These are phyloP conservation scores for Linnemannia zychae DNA, from an alignment of 192 early-diverging fungal species.

Conservation along the genomic window DNA sequence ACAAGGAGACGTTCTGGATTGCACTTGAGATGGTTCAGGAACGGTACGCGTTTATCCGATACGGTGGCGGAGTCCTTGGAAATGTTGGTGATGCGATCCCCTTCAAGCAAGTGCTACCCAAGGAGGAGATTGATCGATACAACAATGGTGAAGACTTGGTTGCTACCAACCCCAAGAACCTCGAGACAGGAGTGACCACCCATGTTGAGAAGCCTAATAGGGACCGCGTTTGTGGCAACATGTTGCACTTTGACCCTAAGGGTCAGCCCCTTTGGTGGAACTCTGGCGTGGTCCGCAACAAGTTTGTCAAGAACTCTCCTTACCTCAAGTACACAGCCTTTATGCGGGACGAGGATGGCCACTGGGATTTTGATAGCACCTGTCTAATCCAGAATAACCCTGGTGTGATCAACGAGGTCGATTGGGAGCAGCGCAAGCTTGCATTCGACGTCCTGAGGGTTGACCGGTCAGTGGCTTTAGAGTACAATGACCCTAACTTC, in stretches of 20 bases:
- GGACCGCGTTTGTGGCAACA: slow-evolving; percentile 61
- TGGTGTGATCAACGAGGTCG: slow-evolving; percentile 44
- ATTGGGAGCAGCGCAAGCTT: slow-evolving; percentile 42
- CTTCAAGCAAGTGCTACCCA: slow-evolving; percentile 24
- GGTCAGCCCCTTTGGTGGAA: slow-evolving; percentile 66
- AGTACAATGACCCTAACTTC: slow-evolving; percentile 6
- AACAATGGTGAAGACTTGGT: slow-evolving; percentile 33
- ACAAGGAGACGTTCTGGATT: slow-evolving; percentile 82
- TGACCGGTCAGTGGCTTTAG: slow-evolving; percentile 28
- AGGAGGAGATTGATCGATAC: slow-evolving; percentile 42
- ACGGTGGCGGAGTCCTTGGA: slow-evolving; percentile 65
- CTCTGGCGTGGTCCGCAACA: slow-evolving; percentile 61
- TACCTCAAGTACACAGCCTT: slow-evolving; percentile 48
- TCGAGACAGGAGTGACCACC: background rate
- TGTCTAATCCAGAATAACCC: slow-evolving; percentile 58
- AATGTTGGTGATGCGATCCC: slow-evolving; percentile 59
- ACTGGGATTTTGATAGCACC: slow-evolving; percentile 59
- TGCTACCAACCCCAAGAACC: slow-evolving; percentile 26
- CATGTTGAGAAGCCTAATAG: slow-evolving; percentile 15
- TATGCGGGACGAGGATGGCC: slow-evolving; percentile 57
- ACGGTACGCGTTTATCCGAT: slow-evolving; percentile 65
- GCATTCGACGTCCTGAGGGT: slow-evolving; percentile 34
- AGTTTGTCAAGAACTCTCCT: slow-evolving; percentile 34
- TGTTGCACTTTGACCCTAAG: slow-evolving; percentile 57
- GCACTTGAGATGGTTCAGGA: slow-evolving; percentile 70